A percentile compares a stretch with the other conserved stretches of the same genome.
phyloP scores from a whole-genome alignment of 805 yeast species.

The Yarrowia deformans region DNA sequence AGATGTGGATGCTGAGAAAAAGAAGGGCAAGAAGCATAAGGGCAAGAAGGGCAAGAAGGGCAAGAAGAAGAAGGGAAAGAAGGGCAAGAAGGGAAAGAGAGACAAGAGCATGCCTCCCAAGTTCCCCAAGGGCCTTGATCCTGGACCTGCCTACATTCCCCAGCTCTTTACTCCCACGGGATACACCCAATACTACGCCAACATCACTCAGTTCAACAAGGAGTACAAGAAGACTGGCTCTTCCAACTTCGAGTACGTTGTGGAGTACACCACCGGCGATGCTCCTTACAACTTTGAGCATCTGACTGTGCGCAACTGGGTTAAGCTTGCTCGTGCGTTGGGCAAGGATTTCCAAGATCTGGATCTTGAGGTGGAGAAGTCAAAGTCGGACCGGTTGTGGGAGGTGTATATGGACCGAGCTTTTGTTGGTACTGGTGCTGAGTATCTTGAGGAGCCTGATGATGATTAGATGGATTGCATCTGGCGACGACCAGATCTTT shows the following conservation, averaged over 20 bases:
- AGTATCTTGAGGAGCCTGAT: conserved; percentile 45
- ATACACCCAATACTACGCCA: conserved; percentile 78
- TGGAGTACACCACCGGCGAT: conserved; percentile 75
- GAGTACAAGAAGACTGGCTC: conserved; percentile 51
- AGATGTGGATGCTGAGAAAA: conserved; percentile 4
- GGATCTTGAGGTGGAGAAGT: conserved; percentile 40
- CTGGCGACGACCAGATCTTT: conserved; percentile 3
- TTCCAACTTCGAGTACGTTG: conserved; percentile 60
- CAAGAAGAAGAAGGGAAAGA: conserved; percentile 27
- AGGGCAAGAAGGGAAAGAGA: conserved; percentile 42
- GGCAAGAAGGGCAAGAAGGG: conserved; percentile 19
- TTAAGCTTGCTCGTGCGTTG: conserved; percentile 54
- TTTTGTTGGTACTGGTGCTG: conserved; percentile 71
- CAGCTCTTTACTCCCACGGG: conserved; percentile 76
- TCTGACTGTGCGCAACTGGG: conserved; percentile 68
- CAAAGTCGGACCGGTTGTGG: conserved; percentile 49
- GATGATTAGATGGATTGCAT: conserved; percentile 8
- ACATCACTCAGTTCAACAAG: conserved; percentile 59
- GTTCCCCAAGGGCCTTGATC: conserved; percentile 60
- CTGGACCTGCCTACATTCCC: conserved; percentile 79
- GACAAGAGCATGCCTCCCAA: conserved; percentile 70
- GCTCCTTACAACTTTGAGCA: conserved; percentile 61
- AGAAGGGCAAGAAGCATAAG: conserved; percentile 13
- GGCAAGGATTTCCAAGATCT: conserved; percentile 22
- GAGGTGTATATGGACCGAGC: conserved; percentile 61